A percentile compares a stretch with the other conserved stretches of the same genome.
Conservation (phyloP, 768 basidiomycete genomes). For the Lactifluus piperatus region DNA sequence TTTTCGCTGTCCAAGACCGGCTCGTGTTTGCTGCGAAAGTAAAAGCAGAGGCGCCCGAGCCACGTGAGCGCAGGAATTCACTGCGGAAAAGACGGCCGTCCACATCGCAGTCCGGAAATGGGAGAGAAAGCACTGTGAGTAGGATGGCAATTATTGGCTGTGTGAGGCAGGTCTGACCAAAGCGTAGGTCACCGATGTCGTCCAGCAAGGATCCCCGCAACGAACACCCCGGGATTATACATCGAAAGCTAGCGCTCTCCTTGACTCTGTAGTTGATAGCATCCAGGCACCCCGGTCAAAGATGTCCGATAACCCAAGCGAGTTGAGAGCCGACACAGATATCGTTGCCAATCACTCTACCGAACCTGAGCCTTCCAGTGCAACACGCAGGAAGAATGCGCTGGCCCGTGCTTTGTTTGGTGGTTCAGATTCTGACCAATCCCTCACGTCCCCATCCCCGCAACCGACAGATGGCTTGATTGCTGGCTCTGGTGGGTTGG, state of each 20-base stretch:
- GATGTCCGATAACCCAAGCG: background rate
- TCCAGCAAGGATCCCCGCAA: conserved; percentile 34
- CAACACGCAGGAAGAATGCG: conserved; percentile 50
- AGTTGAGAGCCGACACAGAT: conserved; percentile 5
- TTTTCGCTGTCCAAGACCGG: conserved; percentile 67
- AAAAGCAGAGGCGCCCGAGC: conserved; percentile 48
- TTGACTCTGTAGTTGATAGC: conserved; percentile 53
- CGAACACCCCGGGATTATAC: conserved; percentile 37
- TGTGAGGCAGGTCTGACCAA: background rate
- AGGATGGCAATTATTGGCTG: background rate
- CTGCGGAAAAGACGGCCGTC: conserved; percentile 68
- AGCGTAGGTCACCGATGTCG: conserved; percentile 50
- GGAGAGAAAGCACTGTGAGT: conserved; percentile 38
- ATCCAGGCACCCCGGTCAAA: conserved; percentile 29
- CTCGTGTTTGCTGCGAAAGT: conserved; percentile 54
- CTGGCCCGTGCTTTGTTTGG: conserved; percentile 75
- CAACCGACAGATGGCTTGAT: conserved; percentile 4
- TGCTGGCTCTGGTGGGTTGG: conserved; percentile 41
- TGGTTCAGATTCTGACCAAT: conserved; percentile 31
- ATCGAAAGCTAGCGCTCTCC: conserved; percentile 53
- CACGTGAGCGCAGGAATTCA: conserved; percentile 58
- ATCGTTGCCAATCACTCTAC: conserved; percentile 31
- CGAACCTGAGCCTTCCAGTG: conserved; percentile 27
- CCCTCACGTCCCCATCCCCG: conserved; percentile 26
- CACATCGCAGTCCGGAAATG: conserved; percentile 69